phyloP scores from a whole-genome alignment of 1,139 yeast genomes.

The Zygosaccharomyces sapae region DNA sequence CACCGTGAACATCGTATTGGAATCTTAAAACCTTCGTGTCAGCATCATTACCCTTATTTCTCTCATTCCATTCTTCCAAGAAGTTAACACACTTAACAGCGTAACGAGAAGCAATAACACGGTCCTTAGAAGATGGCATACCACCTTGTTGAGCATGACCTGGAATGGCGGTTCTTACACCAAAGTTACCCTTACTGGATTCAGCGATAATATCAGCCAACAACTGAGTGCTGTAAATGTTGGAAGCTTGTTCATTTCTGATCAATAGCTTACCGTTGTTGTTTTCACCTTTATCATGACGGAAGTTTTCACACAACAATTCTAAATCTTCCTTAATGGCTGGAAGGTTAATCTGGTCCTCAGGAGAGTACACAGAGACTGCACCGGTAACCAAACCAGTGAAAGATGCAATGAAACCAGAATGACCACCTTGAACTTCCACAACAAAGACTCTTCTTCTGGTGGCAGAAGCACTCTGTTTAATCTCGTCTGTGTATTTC shows the following conservation, averaged over 20 bases:
- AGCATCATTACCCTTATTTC: slow-evolving; percentile 33
- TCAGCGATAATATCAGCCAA: slow-evolving; percentile 79
- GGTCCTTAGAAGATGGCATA: slow-evolving; percentile 89
- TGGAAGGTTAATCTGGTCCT: slow-evolving; percentile 54
- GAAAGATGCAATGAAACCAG: slow-evolving; percentile 71
- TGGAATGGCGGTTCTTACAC: slow-evolving; percentile 92
- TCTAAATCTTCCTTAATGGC: slow-evolving; percentile 61
- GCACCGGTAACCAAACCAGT: slow-evolving; percentile 71
- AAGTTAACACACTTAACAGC: slow-evolving; percentile 86
- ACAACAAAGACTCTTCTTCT: slow-evolving; percentile 74
- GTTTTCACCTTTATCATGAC: slow-evolving; percentile 55
- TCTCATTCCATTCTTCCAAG: slow-evolving; percentile 55
- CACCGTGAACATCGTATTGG: slow-evolving; percentile 40
- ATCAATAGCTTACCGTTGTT: slow-evolving; percentile 78
- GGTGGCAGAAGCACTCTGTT: slow-evolving; percentile 74
- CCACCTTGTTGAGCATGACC: slow-evolving; percentile 99
- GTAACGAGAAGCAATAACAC: slow-evolving; percentile 85
- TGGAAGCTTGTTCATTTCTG: slow-evolving; percentile 81
- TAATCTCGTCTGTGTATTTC: slow-evolving; percentile 72
- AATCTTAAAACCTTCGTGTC: slow-evolving; percentile 41
- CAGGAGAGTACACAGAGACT: slow-evolving; percentile 72
- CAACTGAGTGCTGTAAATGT: slow-evolving; percentile 73
- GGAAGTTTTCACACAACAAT: slow-evolving; percentile 53
- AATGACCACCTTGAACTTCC: slow-evolving; percentile 85
- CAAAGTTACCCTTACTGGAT: slow-evolving; percentile 72